Evolutionary conservation across 139 green algal species (phyloP).

Genomic region (Chlorella sorokiniana): DNA sequence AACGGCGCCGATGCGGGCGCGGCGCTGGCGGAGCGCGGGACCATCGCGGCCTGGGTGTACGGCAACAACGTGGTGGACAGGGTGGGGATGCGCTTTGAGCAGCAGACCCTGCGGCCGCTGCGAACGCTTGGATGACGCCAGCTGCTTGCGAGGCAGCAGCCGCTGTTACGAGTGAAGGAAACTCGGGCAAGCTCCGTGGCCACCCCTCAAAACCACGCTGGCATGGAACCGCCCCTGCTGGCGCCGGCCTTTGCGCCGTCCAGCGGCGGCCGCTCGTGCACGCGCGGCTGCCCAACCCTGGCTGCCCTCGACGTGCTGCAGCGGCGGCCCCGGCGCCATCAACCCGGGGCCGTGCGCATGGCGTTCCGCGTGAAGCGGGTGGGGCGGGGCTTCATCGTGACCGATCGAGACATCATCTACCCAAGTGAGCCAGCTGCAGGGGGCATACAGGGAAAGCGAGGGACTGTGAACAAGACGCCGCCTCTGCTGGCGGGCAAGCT

Average conservation of each 20-base stretch:
- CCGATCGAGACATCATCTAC: not conserved
- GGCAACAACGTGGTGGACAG: slow-evolving; percentile 9
- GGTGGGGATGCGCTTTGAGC: no score
- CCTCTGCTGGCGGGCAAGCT: no score
- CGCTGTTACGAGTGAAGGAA: no score
- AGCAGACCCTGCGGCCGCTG: no score
- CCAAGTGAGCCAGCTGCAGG: not conserved
- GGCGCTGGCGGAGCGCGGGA: not conserved
- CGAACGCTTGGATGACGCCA: not conserved
- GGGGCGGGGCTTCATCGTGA: not conserved
- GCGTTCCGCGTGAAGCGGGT: not conserved
- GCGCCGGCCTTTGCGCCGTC: not conserved
- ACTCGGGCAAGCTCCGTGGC: no score
- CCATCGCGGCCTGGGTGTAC: not conserved
- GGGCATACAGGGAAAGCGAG: not conserved
- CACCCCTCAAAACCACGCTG: no score
- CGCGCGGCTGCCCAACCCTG: not conserved
- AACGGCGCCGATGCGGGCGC: not conserved
- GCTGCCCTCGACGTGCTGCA: not conserved
- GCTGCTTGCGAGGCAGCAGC: no score
- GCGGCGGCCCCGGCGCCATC: slow-evolving; percentile 1
- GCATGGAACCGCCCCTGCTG: no score
- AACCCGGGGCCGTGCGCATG: not conserved
- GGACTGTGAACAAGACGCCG: no score
- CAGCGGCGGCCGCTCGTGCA: no score